A percentile compares a stretch with the other conserved stretches of the same genome.
phyloP scores from a whole-genome alignment of 495 filamentous ascomycete species.

The Neurospora sp. region DNA sequence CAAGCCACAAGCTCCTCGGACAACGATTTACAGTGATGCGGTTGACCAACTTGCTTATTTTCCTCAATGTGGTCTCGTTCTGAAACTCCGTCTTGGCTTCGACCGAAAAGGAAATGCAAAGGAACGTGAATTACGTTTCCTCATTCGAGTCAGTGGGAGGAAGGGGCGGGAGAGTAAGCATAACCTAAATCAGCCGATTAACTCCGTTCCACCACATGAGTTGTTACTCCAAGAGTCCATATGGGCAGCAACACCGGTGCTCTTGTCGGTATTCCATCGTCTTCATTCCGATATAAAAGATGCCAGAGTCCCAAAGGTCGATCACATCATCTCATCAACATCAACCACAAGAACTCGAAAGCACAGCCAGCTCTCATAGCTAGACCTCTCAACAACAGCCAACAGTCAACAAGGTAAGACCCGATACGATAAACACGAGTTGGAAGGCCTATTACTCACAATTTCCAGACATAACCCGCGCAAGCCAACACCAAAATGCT shows the following conservation, averaged over 20 bases:
- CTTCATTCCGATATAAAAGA: not conserved
- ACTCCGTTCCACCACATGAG: not conserved
- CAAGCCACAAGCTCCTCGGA: not conserved
- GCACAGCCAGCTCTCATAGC: not conserved
- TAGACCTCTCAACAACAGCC: not conserved
- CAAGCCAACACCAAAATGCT: not conserved
- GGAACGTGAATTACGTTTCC: not conserved
- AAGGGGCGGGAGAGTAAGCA: not conserved
- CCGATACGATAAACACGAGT: not conserved
- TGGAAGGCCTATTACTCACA: not conserved
- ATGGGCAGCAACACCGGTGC: not conserved
- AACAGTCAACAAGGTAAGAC: not conserved
- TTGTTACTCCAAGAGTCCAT: not conserved
- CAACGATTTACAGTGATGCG: not conserved
- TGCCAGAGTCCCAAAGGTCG: not conserved
- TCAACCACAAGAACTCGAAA: not conserved
- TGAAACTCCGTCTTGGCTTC: not conserved
- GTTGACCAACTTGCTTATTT: not conserved
- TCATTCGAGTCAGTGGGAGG: not conserved
- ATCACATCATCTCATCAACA: not conserved
- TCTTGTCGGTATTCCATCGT: not conserved
- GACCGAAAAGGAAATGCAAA: not conserved
- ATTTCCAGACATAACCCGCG: not conserved
- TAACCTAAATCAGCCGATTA: not conserved
- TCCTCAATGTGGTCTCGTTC: not conserved